Evolutionary conservation across 495 filamentous ascomycete genomes (phyloP), one percentile per base, ranked within the genome.

Genomic region (Tirmania nivea): DNA sequence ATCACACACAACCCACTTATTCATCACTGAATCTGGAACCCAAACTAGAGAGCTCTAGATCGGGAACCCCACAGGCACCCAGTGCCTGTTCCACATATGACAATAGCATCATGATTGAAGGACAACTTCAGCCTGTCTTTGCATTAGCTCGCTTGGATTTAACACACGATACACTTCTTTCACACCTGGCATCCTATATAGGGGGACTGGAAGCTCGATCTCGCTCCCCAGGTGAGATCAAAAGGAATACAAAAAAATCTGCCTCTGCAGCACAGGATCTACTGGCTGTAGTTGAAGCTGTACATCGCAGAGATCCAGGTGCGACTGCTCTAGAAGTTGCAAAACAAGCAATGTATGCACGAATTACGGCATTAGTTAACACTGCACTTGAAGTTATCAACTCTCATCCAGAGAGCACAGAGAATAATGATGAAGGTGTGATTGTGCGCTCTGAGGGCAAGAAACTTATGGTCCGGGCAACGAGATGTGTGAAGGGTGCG

Each of bases 101-200:
- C 39, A 45, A 45, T 14, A 45, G 8, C 8, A 45, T 45, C 39
- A 45, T 19, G 9, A 8, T 45, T 19, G 39, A 45, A 19, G 39
- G 3, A 45, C 39, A 45, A 45, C 17, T 3, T 4, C 39, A 57
- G 21, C 39, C 60, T 16, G 54, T 54, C 34, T 64, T 57, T 59
- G 62, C 62, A 48, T 55, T 64, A 52, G 61, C 62, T 54, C 80
- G 79, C 56, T 75, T 97, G 35, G 78, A 76, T 56, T 69, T 73
- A 39, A 78, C 79, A 34, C 87, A 94, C 66, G 88, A 97, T 67
- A 72, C 73, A 12, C 92, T 95, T 64, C 73, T 97, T 35, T 86
- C 87, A 34, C 80, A 83, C 59, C 75, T 96, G 48, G 87, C 84
- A 39, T 86, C 83, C 10, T 94, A 95, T 63, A 87, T 94, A 67